phyloP scores from a whole-genome alignment of 192 early-diverging fungal species.

The Globomyces pollinis-pini region DNA sequence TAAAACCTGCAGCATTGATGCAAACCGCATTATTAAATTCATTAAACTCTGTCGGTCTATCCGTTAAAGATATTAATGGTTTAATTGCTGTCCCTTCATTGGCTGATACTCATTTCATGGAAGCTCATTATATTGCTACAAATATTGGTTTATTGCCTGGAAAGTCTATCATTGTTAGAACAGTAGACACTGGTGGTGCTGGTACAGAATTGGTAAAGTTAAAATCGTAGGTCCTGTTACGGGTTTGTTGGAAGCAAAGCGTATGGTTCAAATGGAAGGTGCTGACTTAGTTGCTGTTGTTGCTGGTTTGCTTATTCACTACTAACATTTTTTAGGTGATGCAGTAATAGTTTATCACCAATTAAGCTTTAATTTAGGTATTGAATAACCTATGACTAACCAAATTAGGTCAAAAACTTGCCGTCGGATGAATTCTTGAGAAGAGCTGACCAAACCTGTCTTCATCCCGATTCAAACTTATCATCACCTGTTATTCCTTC shows the following conservation, averaged over 20 bases:
- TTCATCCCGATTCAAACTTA: constrained; percentile 15
- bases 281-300: constrained; percentile 36
- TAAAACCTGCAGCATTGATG: constrained; percentile 25
- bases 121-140: constrained; percentile 24
- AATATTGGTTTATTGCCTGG: constrained; percentile 33
- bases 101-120: constrained; percentile 35
- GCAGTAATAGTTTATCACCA: no score
- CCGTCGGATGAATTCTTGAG: constrained; percentile 28
- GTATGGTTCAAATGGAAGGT: constrained; percentile 28
- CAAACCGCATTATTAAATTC: constrained; percentile 25
- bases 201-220: constrained; percentile 26
- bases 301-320: no score
- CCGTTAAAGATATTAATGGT: constrained; percentile 29
- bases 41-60: constrained; percentile 16
- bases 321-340: no score
- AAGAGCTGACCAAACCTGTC: constrained; percentile 34
- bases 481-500: constrained; percentile 29
- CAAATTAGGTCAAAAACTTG: background rate
- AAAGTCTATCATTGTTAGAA: constrained; percentile 21
- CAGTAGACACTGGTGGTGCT: constrained; percentile 33
- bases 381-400: no score
- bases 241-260: constrained; percentile 23
- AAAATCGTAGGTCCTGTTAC: constrained; percentile 30
- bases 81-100: constrained; percentile 36
- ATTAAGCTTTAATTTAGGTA: no score